Percentiles rank a stretch among this genome's conserved stretches.
phyloP scores from a whole-genome alignment of 2,329 filamentous ascomycete genomes.

The Coniochaeta prunicola region DNA sequence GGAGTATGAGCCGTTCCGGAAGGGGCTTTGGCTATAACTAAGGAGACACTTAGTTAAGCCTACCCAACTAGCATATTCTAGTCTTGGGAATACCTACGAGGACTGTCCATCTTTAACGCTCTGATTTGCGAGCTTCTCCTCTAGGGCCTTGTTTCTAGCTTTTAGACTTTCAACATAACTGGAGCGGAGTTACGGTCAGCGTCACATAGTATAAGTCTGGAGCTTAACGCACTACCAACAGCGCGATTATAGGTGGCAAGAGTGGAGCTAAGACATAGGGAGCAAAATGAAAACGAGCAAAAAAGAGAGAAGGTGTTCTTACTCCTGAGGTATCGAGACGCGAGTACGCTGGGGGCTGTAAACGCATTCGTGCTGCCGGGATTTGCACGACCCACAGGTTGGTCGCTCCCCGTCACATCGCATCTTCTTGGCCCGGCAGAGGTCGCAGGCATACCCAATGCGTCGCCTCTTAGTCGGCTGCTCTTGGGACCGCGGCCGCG shows the following conservation, averaged over 20 bases:
- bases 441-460: conserved; percentile 3
- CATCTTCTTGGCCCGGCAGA: conserved; percentile 2
- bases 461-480: not conserved
- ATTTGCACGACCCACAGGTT: not conserved
- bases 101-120: not conserved
- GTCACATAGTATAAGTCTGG: too few species aligned
- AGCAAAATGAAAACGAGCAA: not conserved
- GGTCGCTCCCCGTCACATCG: conserved; percentile 2
- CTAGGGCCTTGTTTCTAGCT: not conserved
- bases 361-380: not conserved
- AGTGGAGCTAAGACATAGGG: not conserved
- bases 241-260: not conserved
- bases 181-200: not conserved
- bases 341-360: conserved; percentile 3
- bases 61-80: not conserved
- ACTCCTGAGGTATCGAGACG: conserved; percentile 3
- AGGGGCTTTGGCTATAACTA: not conserved
- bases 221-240: not conserved
- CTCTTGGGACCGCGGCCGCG: not conserved
- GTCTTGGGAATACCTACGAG: not conserved
- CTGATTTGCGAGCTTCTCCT: not conserved
- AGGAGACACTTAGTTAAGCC: not conserved
- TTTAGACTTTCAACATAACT: not conserved
- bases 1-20: not conserved
- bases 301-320: not conserved